These are phyloP conservation scores for Penicillium sclerotiorum DNA, from an alignment of 2,329 filamentous ascomycete genomes.

Conservation along the genomic window DNA sequence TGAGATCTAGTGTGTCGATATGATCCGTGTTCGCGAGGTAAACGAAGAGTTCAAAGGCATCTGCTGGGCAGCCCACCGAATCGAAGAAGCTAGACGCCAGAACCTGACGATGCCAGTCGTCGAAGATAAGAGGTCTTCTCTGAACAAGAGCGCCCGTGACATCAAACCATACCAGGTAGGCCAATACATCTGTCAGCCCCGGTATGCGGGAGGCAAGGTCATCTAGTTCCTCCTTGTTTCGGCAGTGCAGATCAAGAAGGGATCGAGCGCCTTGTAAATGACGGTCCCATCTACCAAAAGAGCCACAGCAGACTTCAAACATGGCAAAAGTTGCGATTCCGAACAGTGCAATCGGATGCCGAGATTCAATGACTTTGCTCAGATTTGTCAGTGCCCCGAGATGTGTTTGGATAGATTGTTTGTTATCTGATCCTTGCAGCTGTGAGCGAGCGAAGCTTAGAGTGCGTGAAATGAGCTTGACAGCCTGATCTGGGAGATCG, in stretches of 20 bases:
- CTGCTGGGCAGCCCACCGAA: constrained; percentile 42
- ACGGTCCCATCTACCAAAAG: constrained; percentile 43
- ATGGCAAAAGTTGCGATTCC: constrained; percentile 51
- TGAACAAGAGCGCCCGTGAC: constrained; percentile 36
- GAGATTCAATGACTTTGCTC: constrained; percentile 42
- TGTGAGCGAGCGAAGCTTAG: constrained; percentile 27
- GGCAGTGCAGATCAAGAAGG: constrained; percentile 46
- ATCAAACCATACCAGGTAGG: constrained; percentile 48
- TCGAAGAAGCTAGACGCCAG: constrained; percentile 39
- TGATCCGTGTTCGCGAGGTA: constrained; percentile 32
- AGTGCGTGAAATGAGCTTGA: constrained; percentile 28
- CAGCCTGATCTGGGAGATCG: constrained; percentile 25
- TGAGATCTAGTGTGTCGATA: constrained; percentile 7
- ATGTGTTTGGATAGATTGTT: constrained; percentile 28
- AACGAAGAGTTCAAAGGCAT: constrained; percentile 43
- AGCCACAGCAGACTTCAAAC: constrained; percentile 47
- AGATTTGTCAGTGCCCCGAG: constrained; percentile 42
- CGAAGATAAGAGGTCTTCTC: constrained; percentile 36
- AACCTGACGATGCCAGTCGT: constrained; percentile 45
- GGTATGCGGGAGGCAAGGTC: constrained; percentile 36
- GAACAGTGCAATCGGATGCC: constrained; percentile 47
- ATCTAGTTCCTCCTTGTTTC: constrained; percentile 36
- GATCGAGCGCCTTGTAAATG: constrained; percentile 47
- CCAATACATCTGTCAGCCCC: constrained; percentile 42
- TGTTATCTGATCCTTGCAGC: constrained; percentile 22